phyloP scores from a whole-genome alignment of 2,329 filamentous ascomycete genomes.

The Cladosporium sp. region DNA sequence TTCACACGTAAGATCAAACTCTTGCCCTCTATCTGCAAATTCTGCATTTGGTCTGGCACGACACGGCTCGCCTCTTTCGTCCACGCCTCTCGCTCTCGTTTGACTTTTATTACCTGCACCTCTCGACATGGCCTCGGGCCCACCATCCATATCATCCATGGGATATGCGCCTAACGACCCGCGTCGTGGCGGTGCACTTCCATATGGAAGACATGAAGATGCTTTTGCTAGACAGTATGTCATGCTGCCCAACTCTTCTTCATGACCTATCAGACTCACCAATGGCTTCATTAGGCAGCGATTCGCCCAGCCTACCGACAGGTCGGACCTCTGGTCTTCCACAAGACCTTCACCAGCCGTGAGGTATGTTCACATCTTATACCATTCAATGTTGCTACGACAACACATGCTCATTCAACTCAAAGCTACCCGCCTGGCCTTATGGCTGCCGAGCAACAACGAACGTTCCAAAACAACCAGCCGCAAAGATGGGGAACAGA shows the following conservation, averaged over 20 bases:
- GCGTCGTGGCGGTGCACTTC: constrained; percentile 22
- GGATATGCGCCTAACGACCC: constrained; percentile 34
- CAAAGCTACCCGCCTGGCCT: constrained; percentile 33
- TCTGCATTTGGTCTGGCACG: constrained; percentile 20
- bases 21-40: constrained; percentile 13
- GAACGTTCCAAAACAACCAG: constrained; percentile 29
- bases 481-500: constrained; percentile 34
- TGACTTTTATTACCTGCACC: constrained; percentile 19
- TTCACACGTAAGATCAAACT: constrained; percentile 12
- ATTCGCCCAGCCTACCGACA: constrained; percentile 28
- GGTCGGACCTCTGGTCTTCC: constrained; percentile 34
- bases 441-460: constrained; percentile 27
- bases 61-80: constrained; percentile 14
- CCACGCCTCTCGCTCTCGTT: constrained; percentile 15
- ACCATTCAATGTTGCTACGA: constrained; percentile 23
- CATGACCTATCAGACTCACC: constrained; percentile 12
- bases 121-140: constrained; percentile 25
- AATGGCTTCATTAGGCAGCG: constrained; percentile 29
- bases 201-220: constrained; percentile 27
- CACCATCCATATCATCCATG: constrained; percentile 22
- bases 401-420: constrained; percentile 28
- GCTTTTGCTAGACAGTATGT: constrained; percentile 28
- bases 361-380: constrained; percentile 30
- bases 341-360: constrained; percentile 31
- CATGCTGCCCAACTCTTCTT: constrained; percentile 3